Percentiles rank a stretch among this genome's conserved stretches.
These are phyloP conservation scores for Dendrothele bispora DNA, from an alignment of 768 basidiomycete species.

Conservation along the genomic window DNA sequence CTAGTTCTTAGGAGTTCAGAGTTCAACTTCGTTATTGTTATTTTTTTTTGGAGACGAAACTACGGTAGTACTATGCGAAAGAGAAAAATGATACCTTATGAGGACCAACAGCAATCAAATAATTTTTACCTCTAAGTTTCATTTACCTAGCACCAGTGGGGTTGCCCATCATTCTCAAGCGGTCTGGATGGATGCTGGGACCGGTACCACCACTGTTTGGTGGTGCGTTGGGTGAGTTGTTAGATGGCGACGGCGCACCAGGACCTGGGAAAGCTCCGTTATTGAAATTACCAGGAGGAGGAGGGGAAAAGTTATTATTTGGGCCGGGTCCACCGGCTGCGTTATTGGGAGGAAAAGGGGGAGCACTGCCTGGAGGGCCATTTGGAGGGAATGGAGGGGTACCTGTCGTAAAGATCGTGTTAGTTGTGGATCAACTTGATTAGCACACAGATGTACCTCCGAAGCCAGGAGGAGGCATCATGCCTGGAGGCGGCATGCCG, in stretches of 20 bases:
- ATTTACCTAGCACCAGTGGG: constrained; percentile 10
- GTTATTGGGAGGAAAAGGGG: constrained; percentile 45
- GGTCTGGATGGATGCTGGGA: constrained; percentile 82
- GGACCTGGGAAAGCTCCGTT: constrained; percentile 29
- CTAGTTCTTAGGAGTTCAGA: not conserved
- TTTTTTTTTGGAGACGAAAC: too few relatives aligned
- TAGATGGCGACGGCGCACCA: constrained; percentile 27
- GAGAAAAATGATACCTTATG: not conserved
- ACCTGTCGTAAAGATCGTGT: constrained; percentile 21
- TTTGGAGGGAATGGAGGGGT: constrained; percentile 56
- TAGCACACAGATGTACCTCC: constrained; percentile 37
- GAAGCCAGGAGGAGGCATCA: constrained; percentile 43
- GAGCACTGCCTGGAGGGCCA: constrained; percentile 42
- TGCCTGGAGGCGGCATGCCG: constrained; percentile 44
- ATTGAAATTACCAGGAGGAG: constrained; percentile 32
- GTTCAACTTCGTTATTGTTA: too few relatives aligned
- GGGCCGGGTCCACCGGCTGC: constrained; percentile 31
- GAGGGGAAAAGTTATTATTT: constrained; percentile 12
- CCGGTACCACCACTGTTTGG: too few relatives aligned
- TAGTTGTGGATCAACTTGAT: constrained; percentile 4
- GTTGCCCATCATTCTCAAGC: constrained; percentile 79
- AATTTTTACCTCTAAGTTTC: not conserved
- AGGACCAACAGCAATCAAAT: constrained; percentile 1
- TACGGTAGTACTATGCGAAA: too few relatives aligned
- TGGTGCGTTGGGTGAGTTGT: too few relatives aligned